Evolutionary conservation across 345 rosid genomes (phyloP), one percentile per base, ranked within the genome.

Genomic region (Mangifera indica): DNA sequence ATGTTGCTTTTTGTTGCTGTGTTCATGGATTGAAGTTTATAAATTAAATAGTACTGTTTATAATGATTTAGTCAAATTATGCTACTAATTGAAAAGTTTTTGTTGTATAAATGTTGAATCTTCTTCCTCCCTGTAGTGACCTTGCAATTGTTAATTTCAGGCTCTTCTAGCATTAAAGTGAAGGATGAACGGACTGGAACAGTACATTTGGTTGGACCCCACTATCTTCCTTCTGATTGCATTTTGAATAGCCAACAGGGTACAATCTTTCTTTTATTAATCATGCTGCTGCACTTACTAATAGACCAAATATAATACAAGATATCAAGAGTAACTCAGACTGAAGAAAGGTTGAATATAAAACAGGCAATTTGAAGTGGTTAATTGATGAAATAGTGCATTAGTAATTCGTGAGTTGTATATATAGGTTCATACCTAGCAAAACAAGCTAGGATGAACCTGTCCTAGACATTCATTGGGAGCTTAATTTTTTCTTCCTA

Each of bases 151-250:
- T 71, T 78, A 55, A 46, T 62, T 84, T 71, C 90, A 95, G 99
- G 99, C 73, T 95, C 98, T 44, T 92, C 99, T 75, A 92, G 89
- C 83, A 95, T 95, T 69, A 76, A 91, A 83, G 96, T 95, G 75
- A 79, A 80, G 81, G 97, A 95, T 76, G 99, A 92, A 78, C 87
- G 82, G 73, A 92, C 98, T 37, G 96, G 97, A 78, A 92, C 96
- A n/a, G 93, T 92, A 67, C 98, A 92, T 86, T 73, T 92, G 81
- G 87, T 89, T 79, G 98, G 97, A 74, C 83, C 87, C 67, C 98
- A 92, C 82, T 81, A 76, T 71, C 78, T 95, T 78, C 46, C 85
- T 60, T 83, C 91, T 60, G 84, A 84, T 57, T 46, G 76, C 82
- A 60, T 74, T 79, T 73, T 74, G 74, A 69, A 59, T 75, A 61